Percentiles rank a stretch among this genome's conserved stretches.
Evolutionary conservation across 495 filamentous ascomycete genomes (phyloP).

Genomic region (Penicillium chermesinum): DNA sequence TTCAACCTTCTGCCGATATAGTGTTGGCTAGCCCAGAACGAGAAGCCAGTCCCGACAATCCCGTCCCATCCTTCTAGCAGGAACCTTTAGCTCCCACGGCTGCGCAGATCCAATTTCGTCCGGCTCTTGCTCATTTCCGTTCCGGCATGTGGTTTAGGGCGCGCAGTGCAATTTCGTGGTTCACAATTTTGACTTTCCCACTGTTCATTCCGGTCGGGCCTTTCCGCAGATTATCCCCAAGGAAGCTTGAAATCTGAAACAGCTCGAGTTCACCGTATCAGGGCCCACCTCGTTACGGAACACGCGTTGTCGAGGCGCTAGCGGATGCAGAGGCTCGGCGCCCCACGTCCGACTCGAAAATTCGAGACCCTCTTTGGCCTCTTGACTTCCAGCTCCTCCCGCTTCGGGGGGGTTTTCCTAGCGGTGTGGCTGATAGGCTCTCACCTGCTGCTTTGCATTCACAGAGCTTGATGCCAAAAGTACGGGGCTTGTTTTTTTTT

Average conservation of each 20-base stretch:
- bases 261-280: conserved; percentile 10
- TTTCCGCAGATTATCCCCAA: conserved; percentile 12
- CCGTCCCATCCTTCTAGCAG: neutral
- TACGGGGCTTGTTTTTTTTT: too few relatives aligned
- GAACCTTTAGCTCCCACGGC: neutral
- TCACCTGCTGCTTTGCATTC: neutral
- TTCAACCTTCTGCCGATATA: neutral
- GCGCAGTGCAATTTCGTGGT: too few relatives aligned
- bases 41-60: conserved; percentile 1
- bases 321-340: conserved; percentile 7
- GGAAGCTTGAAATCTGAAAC: conserved; percentile 37
- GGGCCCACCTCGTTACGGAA: conserved; percentile 6
- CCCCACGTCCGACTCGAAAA: conserved; percentile 11
- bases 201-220: conserved; percentile 16
- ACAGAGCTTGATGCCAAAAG: neutral
- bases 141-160: neutral
- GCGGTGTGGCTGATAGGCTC: conserved; percentile 3
- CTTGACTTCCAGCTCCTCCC: neutral
- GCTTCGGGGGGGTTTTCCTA: neutral
- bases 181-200: neutral
- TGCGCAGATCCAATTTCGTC: neutral
- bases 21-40: neutral
- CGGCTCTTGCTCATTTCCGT: neutral
- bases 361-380: conserved; percentile 6
- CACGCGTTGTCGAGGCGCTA: conserved; percentile 26